Base-by-base conservation (phyloP, 768 basidiomycete species). In the Boletus barrowsii region DNA sequence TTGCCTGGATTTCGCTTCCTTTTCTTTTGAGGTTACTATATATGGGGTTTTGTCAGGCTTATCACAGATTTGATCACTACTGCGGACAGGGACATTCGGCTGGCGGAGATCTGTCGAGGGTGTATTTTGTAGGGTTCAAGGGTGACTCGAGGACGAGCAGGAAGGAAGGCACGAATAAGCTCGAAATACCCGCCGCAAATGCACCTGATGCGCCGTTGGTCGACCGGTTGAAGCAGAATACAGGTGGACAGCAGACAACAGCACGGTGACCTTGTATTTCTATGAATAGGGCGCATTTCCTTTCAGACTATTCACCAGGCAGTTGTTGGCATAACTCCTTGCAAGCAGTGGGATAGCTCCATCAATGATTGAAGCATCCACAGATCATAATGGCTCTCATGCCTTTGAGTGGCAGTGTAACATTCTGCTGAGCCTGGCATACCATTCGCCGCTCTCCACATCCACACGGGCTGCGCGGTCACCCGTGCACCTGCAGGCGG, bases 121-220 rank as follows among this genome's bases (percentile, higher is more conserved):
- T 93, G 36, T 94, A 87, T 65, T 94, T 85, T 63, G 63, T 93
- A 41, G 91, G 91, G 18, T 94, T 94, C 76, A 88, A 84, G 67
- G 92, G 91, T 40, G 87, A 90, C 58, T 74, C 77, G 44, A 74
- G 77, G 49, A 75, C 76, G 17, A 67, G 70, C 17, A 76, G 78
- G 59, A 83, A 80, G 57, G 86, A 88, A 49, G 79, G 73, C n/a
- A 78, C 78, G 35, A 80, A 78, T 44, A 83, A 81, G 66, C 76
- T 87, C 46, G 87, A 84, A 63, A 81, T 95, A 15, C 88, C 87
- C 1, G 88, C 92, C n/a, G 86, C 85, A 5, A 81, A 90, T 61
- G 86, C 88, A 1, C 83, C 87, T 0, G 92, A 94, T 59, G 85
- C 88, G 0, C 69, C 81, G 10, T 60, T 90, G 10, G 74, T 83